Evolutionary conservation across 2,329 filamentous ascomycete species (phyloP).

Genomic region (Aureobasidium melanogenum): DNA sequence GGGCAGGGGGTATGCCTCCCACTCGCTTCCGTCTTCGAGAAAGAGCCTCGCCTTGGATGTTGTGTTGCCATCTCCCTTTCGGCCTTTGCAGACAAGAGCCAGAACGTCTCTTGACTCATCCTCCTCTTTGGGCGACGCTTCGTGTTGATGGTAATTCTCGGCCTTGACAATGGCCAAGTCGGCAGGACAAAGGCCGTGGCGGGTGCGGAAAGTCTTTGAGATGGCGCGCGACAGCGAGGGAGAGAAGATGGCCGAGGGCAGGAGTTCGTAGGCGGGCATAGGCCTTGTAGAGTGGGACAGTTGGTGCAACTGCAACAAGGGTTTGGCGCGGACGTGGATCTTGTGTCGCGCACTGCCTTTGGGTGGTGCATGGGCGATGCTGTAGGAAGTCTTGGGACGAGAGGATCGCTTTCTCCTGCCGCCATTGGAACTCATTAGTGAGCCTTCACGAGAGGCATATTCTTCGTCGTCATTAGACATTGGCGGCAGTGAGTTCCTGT

Average conservation of each 20-base stretch:
- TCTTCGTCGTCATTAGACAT: constrained; percentile 28
- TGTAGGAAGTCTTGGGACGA: constrained; percentile 53
- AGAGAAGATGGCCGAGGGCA: constrained; percentile 50
- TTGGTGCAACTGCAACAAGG: constrained; percentile 64
- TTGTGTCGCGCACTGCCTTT: constrained; percentile 48
- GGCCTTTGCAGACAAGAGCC: constrained; percentile 54
- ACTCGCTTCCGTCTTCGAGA: constrained; percentile 41
- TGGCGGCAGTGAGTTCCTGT: constrained; percentile 15
- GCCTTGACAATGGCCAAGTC: constrained; percentile 65
- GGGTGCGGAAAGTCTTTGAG: constrained; percentile 54
- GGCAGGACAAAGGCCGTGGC: constrained; percentile 55
- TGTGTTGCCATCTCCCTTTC: constrained; percentile 42
- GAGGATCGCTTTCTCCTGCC: constrained; percentile 18
- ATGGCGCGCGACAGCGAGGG: constrained; percentile 52
- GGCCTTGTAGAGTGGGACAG: constrained; percentile 53
- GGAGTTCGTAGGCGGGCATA: constrained; percentile 62
- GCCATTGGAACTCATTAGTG: constrained; percentile 7
- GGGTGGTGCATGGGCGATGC: constrained; percentile 59
- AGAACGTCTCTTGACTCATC: constrained; percentile 48
- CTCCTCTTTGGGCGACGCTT: constrained; percentile 43
- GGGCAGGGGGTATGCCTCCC: constrained; percentile 34
- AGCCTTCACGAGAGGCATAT: constrained; percentile 24
- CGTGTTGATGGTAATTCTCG: constrained; percentile 50
- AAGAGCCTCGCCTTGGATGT: constrained; percentile 59
- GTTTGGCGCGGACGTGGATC: constrained; percentile 56